Conservation (phyloP, 2,329 filamentous ascomycete genomes). For the Epichloe scottii region DNA sequence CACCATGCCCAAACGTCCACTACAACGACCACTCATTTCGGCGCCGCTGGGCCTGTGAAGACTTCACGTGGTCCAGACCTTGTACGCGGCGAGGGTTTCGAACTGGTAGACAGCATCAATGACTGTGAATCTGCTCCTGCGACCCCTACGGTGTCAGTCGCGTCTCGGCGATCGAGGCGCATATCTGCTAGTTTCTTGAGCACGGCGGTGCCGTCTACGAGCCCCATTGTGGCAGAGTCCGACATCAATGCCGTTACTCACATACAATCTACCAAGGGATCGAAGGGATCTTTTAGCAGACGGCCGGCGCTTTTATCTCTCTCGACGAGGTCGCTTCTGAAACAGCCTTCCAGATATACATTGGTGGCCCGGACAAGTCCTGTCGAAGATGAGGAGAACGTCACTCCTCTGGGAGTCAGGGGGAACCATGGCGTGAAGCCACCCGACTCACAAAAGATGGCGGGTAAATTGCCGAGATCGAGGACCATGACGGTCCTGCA, state of each 20-base stretch:
- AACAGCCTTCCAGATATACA: constrained; percentile 7
- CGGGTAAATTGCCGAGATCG: constrained; percentile 28
- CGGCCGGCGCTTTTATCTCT: constrained; percentile 1
- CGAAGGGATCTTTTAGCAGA: neutral
- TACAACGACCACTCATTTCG: constrained; percentile 20
- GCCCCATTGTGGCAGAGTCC: constrained; percentile 19
- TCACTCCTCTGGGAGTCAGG: constrained; percentile 5
- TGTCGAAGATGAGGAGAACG: constrained; percentile 17
- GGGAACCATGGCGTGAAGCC: neutral
- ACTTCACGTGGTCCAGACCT: constrained; percentile 24
- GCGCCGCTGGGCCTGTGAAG: constrained; percentile 24
- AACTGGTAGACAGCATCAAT: constrained; percentile 23
- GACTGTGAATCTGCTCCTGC: constrained; percentile 15
- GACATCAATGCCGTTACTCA: constrained; percentile 13
- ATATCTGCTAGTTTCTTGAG: constrained; percentile 20
- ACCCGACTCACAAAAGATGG: neutral
- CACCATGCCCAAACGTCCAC: constrained; percentile 9
- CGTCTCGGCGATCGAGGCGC: constrained; percentile 8
- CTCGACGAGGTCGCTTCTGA: constrained; percentile 9
- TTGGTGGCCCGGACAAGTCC: constrained; percentile 4
- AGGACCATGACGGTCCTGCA: constrained; percentile 32
- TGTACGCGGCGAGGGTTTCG: constrained; percentile 20
- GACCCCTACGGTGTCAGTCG: neutral
- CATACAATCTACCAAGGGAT: neutral
- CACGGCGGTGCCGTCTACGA: constrained; percentile 13